Evolutionary conservation across 257 asterid species (phyloP).

Genomic region (Nicotiana undulata): DNA sequence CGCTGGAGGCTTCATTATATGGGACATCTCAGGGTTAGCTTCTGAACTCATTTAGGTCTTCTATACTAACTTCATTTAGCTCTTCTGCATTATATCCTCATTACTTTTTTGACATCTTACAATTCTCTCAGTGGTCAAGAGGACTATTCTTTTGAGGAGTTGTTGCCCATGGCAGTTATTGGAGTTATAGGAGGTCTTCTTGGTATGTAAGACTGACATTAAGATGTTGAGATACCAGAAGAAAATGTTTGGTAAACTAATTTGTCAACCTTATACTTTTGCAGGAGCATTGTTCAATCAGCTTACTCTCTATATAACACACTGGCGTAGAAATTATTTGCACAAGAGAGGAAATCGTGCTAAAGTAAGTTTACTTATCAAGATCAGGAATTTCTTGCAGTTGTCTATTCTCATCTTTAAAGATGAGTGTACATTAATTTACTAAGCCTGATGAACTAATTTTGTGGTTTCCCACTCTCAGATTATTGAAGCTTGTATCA

Average conservation of each 20-base stretch:
- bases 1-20: constrained; percentile 93
- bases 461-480: constrained; percentile 22
- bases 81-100: constrained; percentile 15
- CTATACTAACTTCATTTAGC: constrained; percentile 8
- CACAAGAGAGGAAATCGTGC: constrained; percentile 86
- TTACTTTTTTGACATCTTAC: constrained; percentile 20
- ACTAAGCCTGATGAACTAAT: constrained; percentile 1
- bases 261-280: constrained; percentile 6
- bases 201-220: constrained; percentile 41
- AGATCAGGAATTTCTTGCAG: not conserved
- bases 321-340: constrained; percentile 89
- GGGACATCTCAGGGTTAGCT: constrained; percentile 87
- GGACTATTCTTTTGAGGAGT: constrained; percentile 89
- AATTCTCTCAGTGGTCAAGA: constrained; percentile 86
- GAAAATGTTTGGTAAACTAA: constrained; percentile 9
- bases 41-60: constrained; percentile 16
- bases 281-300: constrained; percentile 96
- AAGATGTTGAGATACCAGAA: constrained; percentile 11
- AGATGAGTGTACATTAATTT: not conserved
- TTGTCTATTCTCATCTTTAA: not conserved
- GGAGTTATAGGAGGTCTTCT: constrained; percentile 99
- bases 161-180: constrained; percentile 95
- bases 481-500: constrained; percentile 87
- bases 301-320: constrained; percentile 72
- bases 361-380: constrained; percentile 46